Base-by-base conservation (phyloP, 1,139 yeast species). In the Lodderomyces theae region DNA sequence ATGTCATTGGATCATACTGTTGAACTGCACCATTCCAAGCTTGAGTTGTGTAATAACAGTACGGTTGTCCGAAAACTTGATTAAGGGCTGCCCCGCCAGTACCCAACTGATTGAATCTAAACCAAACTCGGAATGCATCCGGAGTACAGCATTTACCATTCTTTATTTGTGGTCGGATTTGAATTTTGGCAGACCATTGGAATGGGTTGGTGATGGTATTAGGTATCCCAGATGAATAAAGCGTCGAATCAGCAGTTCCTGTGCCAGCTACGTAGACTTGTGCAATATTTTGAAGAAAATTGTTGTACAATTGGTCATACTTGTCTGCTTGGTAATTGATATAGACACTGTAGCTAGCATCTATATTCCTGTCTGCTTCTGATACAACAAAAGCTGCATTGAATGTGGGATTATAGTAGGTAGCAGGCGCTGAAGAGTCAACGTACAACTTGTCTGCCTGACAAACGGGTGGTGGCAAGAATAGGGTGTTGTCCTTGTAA, bases 101-200 rank as follows among this genome's bases (percentile, higher is more conserved):
- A 1, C 88, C 89, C 6, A 42, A 38, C 35, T 35, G 33, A 7
- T n/a, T 66, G 23, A 69, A 72, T 51, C 82, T 89, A 42, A 82
- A 74, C 1, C 88, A 89, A 5, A 43, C 39, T 36, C 31, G 29
- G 29, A 44, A 40, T 24, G 34, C 38, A 15, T 37, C 29, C 30
- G 44, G 44, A 34, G 40, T 34, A 38, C 48, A 44, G 40, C 40
- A 39, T 37, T 44, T 44, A 22, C 48, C 48, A 17, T 35, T 35
- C 12, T 32, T 24, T 12, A 35, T 23, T 33, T 42, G 42, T 40
- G 48, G 41, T 32, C 41, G 29, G 15, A 40, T 35, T 35, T 40
- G 35, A 30, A 44, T 38, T 11, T 37, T 40, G 30, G 48, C 40
- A 10, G 48, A 38, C 48, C 48, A 44, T 23, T 38, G 34, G 23